A percentile compares a stretch with the other conserved stretches of the same genome.
Evolutionary conservation across 2,329 filamentous ascomycete genomes (phyloP).

Genomic region (Xylariaceae sp.): DNA sequence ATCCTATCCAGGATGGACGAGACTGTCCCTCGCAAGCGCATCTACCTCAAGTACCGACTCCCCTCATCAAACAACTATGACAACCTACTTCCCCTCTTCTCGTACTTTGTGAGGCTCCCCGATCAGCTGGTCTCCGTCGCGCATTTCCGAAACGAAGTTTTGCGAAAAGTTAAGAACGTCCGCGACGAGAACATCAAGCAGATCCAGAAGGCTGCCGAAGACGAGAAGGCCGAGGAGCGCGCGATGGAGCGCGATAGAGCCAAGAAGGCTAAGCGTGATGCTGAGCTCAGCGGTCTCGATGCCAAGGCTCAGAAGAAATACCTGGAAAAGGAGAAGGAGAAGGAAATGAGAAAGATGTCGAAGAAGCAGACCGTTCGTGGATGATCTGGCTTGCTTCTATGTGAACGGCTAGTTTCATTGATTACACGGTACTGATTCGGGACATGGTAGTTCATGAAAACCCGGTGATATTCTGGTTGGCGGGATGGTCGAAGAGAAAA

Average conservation of each 20-base stretch:
- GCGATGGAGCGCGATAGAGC: conserved; percentile 68
- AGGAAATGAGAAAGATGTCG: conserved; percentile 58
- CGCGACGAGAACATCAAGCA: conserved; percentile 79
- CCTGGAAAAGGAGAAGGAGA: conserved; percentile 76
- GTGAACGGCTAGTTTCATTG: neutral
- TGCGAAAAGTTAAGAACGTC: conserved; percentile 75
- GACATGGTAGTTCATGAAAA: neutral
- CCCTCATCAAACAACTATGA: conserved; percentile 63
- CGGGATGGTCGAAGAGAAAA: too few relatives aligned
- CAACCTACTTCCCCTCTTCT: conserved; percentile 70
- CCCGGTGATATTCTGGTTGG: too few relatives aligned
- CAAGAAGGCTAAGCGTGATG: conserved; percentile 88
- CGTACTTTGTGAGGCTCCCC: conserved; percentile 78
- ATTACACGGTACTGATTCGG: neutral
- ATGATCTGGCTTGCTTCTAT: conserved; percentile 28
- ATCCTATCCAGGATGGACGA: conserved; percentile 67
- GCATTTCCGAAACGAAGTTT: conserved; percentile 87
- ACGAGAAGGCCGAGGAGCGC: conserved; percentile 76
- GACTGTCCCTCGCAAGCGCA: conserved; percentile 77
- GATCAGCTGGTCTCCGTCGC: conserved; percentile 74
- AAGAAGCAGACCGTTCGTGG: conserved; percentile 56
- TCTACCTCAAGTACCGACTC: conserved; percentile 74
- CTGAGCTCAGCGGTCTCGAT: conserved; percentile 71
- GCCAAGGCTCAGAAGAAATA: conserved; percentile 85
- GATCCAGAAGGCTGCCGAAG: conserved; percentile 77